Percentiles rank a stretch among this genome's conserved stretches.
These are phyloP conservation scores for Jamesozyma hellenica DNA, from an alignment of 805 yeast species.

Conservation along the genomic window DNA sequence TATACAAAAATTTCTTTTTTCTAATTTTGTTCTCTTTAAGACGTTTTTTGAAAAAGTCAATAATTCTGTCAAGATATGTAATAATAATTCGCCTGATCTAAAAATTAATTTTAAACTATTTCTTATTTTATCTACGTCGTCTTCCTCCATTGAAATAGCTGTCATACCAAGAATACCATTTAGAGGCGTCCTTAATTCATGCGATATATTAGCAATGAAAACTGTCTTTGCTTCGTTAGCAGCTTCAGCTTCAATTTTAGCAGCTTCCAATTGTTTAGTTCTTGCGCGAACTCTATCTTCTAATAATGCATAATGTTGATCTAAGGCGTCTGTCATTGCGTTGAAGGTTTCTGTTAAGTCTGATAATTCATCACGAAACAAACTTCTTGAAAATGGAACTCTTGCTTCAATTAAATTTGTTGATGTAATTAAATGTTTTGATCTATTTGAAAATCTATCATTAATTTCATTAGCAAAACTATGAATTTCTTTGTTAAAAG, in stretches of 20 bases:
- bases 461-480: constrained; percentile 2
- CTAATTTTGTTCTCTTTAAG: constrained; percentile 70
- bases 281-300: constrained; percentile 84
- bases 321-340: constrained; percentile 81
- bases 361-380: constrained; percentile 74
- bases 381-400: constrained; percentile 39
- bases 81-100: constrained; percentile 79
- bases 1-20: constrained; percentile 69
- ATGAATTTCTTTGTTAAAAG: background rate
- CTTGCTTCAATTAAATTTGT: constrained; percentile 31
- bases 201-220: constrained; percentile 84
- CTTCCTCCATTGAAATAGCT: constrained; percentile 83
- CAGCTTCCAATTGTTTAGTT: constrained; percentile 80
- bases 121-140: constrained; percentile 54
- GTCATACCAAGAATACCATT: constrained; percentile 97
- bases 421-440: constrained; percentile 22
- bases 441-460: constrained; percentile 10
- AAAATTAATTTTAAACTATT: constrained; percentile 73
- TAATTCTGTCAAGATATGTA: constrained; percentile 84
- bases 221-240: constrained; percentile 97
- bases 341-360: constrained; percentile 85
- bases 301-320: constrained; percentile 68
- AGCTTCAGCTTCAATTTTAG: constrained; percentile 80
- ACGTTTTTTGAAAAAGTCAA: constrained; percentile 87
- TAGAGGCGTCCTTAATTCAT: constrained; percentile 88